These are phyloP conservation scores for Cystofilobasidium ferigula DNA, from an alignment of 768 basidiomycete species.

Conservation along the genomic window DNA sequence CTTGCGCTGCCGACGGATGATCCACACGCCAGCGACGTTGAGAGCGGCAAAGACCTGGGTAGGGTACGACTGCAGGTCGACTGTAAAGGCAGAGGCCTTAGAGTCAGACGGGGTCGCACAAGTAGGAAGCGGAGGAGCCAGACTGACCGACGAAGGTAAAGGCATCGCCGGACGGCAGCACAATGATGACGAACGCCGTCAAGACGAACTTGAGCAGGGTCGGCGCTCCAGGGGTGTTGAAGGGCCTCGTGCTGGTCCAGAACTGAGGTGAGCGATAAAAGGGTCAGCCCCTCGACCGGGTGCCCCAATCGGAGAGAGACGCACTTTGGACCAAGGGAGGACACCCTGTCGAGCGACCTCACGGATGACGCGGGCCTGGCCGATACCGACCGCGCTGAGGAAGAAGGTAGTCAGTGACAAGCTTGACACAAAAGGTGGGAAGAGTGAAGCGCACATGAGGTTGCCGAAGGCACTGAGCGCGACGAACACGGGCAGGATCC, in stretches of 20 bases:
- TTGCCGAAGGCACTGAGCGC: slow-evolving; percentile 30
- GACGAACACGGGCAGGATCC: slow-evolving; percentile 28
- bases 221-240: slow-evolving; percentile 54
- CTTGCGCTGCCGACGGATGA: slow-evolving; percentile 34
- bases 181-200: slow-evolving; percentile 48
- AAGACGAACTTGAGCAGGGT: slow-evolving; percentile 54
- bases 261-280: slow-evolving; percentile 34
- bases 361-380: slow-evolving; percentile 44
- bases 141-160: slow-evolving; percentile 48
- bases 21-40: slow-evolving; percentile 37
- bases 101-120: slow-evolving; percentile 40
- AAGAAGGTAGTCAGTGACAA: background rate
- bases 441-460: slow-evolving; percentile 21
- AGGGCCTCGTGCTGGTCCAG: slow-evolving; percentile 62
- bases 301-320: no score
- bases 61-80: slow-evolving; percentile 28
- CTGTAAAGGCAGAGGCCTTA: background rate
- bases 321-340: slow-evolving; percentile 45
- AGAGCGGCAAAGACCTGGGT: slow-evolving; percentile 33
- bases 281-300: no score
- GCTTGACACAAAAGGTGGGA: no score
- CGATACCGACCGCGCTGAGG: slow-evolving; percentile 33
- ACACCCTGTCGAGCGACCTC: slow-evolving; percentile 50
- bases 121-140: slow-evolving; percentile 47
- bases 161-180: slow-evolving; percentile 60